Conservation (phyloP, 495 filamentous ascomycete species). For the Tuber indicum region DNA sequence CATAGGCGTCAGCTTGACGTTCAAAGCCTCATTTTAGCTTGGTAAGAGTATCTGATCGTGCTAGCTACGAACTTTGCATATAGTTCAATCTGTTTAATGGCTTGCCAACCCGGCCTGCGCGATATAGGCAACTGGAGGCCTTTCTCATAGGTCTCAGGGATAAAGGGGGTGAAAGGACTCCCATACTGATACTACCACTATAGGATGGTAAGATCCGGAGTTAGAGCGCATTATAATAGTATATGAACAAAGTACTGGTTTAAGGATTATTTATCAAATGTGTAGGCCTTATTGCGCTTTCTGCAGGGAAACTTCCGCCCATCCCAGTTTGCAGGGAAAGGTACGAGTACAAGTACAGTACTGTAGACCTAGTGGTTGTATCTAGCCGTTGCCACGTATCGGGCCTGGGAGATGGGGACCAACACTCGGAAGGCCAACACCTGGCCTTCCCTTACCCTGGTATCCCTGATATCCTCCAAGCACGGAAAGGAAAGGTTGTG, state of each 20-base stretch:
- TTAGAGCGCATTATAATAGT: background rate
- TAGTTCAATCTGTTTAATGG: too few species aligned
- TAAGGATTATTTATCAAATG: background rate
- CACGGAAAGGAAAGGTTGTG: background rate
- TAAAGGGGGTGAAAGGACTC: background rate
- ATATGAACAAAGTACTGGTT: background rate
- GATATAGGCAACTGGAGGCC: background rate
- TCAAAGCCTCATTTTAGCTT: background rate
- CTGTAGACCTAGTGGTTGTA: background rate
- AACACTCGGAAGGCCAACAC: background rate
- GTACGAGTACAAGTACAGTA: background rate
- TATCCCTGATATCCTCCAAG: background rate
- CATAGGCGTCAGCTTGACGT: background rate
- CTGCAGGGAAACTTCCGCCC: background rate
- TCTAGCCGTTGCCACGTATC: background rate
- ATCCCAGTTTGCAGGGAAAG: background rate
- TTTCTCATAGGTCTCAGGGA: background rate
- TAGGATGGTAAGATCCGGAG: background rate
- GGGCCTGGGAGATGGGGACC: background rate
- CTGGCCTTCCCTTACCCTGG: background rate
- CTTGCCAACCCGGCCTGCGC: too few species aligned
- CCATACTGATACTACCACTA: background rate
- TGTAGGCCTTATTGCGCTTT: background rate
- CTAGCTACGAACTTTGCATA: background rate
- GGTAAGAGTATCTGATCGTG: background rate